A percentile compares a stretch with the other conserved stretches of the same genome.
Conservation (phyloP, 2,329 filamentous ascomycete genomes). For the Nothophoma quercina region DNA sequence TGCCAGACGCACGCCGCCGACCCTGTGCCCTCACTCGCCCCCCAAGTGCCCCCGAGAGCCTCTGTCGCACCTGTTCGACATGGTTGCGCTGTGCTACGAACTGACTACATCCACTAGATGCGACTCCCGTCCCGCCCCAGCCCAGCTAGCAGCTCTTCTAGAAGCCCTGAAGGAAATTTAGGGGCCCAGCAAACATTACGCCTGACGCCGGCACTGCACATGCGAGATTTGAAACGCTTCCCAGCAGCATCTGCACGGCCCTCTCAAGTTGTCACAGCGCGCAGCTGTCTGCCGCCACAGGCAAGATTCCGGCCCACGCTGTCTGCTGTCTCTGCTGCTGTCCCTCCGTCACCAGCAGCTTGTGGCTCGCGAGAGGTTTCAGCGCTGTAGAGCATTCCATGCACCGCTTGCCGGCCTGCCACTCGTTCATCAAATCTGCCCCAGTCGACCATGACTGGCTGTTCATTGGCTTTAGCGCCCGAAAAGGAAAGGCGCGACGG, state of each 20-base stretch:
- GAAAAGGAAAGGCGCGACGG: constrained; percentile 22
- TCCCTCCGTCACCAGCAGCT: constrained; percentile 20
- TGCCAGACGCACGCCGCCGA: constrained; percentile 18
- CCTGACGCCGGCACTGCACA: constrained; percentile 25
- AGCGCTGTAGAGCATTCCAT: constrained; percentile 21
- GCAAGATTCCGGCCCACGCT: neutral
- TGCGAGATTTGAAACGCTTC: constrained; percentile 36
- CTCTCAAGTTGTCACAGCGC: constrained; percentile 19
- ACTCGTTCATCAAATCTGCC: constrained; percentile 19
- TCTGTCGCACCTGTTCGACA: constrained; percentile 38
- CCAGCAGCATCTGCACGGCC: constrained; percentile 22
- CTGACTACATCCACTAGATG: constrained; percentile 28
- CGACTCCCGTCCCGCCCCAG: constrained; percentile 33
- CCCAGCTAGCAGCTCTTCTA: constrained; percentile 48
- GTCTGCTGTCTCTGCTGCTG: constrained; percentile 16
- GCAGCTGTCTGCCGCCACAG: constrained; percentile 18
- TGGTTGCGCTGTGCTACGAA: constrained; percentile 28
- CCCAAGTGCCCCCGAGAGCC: neutral
- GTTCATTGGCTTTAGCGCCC: constrained; percentile 19
- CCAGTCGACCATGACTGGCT: constrained; percentile 23
- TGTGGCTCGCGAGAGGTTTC: constrained; percentile 23
- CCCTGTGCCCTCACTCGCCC: constrained; percentile 7
- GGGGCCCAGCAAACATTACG: constrained; percentile 32
- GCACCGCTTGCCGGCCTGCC: neutral
- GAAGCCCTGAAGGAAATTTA: constrained; percentile 47